Percentiles rank a stretch among this genome's conserved stretches.
Evolutionary conservation across 345 rosid species (phyloP).

Genomic region (Mangifera indica): DNA sequence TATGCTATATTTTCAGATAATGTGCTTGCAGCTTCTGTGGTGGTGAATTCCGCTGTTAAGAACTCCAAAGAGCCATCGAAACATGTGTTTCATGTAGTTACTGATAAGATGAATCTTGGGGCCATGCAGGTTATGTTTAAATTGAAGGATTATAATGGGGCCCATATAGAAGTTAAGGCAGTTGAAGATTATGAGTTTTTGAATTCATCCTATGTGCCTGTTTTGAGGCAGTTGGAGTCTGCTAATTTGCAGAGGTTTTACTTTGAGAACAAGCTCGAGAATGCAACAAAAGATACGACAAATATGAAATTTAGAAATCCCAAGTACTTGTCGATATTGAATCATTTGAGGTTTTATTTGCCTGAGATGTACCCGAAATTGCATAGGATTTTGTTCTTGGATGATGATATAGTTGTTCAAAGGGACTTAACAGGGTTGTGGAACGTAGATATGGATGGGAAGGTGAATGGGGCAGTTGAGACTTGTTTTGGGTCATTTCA

Average conservation of each 20-base stretch:
- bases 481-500: slow-evolving; percentile 98
- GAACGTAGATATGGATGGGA: slow-evolving; percentile 96
- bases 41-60: slow-evolving; percentile 95
- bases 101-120: slow-evolving; percentile 98
- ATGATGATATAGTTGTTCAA: slow-evolving; percentile 95
- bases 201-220: slow-evolving; percentile 94
- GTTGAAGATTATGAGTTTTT: slow-evolving; percentile 93
- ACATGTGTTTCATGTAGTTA: slow-evolving; percentile 94
- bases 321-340: slow-evolving; percentile 87
- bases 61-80: slow-evolving; percentile 90
- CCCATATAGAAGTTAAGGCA: slow-evolving; percentile 93
- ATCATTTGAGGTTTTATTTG: slow-evolving; percentile 90
- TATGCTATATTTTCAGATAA: slow-evolving; percentile 94
- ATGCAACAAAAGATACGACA: slow-evolving; percentile 85
- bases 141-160: slow-evolving; percentile 85
- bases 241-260: slow-evolving; percentile 86
- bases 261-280: slow-evolving; percentile 92
- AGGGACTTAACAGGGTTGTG: slow-evolving; percentile 93
- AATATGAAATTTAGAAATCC: slow-evolving; percentile 99
- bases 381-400: slow-evolving; percentile 85
- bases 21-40: slow-evolving; percentile 90
- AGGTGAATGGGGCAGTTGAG: slow-evolving; percentile 97
- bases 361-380: slow-evolving; percentile 93
- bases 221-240: slow-evolving; percentile 83
- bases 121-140: slow-evolving; percentile 99